Percentiles rank a stretch among this genome's conserved stretches.
These are phyloP conservation scores for Choiromyces venosus DNA, from an alignment of 495 filamentous ascomycete species.

Conservation along the genomic window DNA sequence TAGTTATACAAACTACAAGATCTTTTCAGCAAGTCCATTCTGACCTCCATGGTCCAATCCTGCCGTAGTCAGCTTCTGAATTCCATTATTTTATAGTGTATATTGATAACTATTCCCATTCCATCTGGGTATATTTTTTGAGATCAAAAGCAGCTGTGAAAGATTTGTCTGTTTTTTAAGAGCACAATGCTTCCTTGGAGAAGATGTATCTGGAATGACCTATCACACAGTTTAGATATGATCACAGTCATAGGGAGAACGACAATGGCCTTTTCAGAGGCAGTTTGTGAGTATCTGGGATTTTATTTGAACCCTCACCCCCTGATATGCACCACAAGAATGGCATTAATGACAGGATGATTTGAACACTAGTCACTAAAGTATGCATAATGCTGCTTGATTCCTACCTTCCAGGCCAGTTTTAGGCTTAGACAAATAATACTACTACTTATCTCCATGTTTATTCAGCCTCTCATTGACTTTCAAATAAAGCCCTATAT, in stretches of 20 bases:
- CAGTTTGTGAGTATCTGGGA: neutral
- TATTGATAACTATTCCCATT: neutral
- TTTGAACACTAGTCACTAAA: neutral
- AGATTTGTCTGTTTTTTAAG: neutral
- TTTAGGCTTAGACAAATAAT: slow-evolving; percentile 12
- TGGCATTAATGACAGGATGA: slow-evolving; percentile 1
- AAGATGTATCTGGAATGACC: neutral
- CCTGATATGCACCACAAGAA: slow-evolving; percentile 15
- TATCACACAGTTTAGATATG: slow-evolving; percentile 9
- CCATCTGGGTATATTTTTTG: neutral
- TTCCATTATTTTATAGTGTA: neutral
- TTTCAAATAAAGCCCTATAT: neutral
- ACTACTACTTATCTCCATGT: slow-evolving; percentile 8
- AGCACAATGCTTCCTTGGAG: neutral
- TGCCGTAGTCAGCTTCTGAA: slow-evolving; percentile 8
- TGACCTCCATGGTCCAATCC: neutral
- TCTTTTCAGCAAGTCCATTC: neutral
- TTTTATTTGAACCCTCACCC: slow-evolving; percentile 6
- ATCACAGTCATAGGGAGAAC: slow-evolving; percentile 2
- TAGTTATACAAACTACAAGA: neutral
- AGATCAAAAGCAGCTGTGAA: neutral
- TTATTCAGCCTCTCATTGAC: neutral
- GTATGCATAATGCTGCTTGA: slow-evolving; percentile 4
- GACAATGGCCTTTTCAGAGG: neutral
- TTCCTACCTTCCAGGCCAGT: neutral